Percentiles rank a stretch among this genome's conserved stretches.
phyloP scores from a whole-genome alignment of 257 asterid genomes.

The Fraxinus quadrangulata region DNA sequence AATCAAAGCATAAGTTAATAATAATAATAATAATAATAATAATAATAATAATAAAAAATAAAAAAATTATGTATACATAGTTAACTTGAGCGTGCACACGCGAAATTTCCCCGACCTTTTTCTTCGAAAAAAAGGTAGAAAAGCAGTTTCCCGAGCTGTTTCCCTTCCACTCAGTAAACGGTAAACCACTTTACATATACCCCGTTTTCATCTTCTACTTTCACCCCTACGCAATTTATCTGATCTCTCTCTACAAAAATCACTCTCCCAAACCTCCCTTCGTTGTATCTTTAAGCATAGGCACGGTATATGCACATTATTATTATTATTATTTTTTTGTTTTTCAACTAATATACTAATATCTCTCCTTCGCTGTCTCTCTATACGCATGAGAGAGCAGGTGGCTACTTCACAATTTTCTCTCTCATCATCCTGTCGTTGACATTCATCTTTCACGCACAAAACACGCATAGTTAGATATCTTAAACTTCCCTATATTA shows the following conservation, averaged over 20 bases:
- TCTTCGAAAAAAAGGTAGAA: not conserved
- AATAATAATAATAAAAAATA: too few species aligned
- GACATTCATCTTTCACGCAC: slow-evolving; percentile 6
- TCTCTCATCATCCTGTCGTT: slow-evolving; percentile 1
- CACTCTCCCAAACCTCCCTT: not conserved
- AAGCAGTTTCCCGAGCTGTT: not conserved
- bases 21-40: too few species aligned
- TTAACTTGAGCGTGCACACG: not conserved
- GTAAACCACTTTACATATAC: not conserved
- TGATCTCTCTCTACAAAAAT: not conserved
- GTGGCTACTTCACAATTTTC: not conserved
- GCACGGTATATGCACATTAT: not conserved
- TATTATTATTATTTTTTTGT: not conserved
- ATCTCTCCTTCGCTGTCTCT: not conserved
- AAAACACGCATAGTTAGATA: slow-evolving; percentile 5
- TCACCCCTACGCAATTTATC: not conserved
- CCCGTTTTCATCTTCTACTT: not conserved
- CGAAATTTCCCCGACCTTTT: not conserved
- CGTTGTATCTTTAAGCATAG: not conserved
- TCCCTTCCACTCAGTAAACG: not conserved
- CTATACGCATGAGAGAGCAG: slow-evolving; percentile 9
- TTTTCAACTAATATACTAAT: not conserved
- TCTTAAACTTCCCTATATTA: not conserved
- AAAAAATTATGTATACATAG: not conserved
- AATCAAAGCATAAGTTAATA: too few species aligned